phyloP scores from a whole-genome alignment of 2,329 filamentous ascomycete species.

The Dactylellina cionopaga region DNA sequence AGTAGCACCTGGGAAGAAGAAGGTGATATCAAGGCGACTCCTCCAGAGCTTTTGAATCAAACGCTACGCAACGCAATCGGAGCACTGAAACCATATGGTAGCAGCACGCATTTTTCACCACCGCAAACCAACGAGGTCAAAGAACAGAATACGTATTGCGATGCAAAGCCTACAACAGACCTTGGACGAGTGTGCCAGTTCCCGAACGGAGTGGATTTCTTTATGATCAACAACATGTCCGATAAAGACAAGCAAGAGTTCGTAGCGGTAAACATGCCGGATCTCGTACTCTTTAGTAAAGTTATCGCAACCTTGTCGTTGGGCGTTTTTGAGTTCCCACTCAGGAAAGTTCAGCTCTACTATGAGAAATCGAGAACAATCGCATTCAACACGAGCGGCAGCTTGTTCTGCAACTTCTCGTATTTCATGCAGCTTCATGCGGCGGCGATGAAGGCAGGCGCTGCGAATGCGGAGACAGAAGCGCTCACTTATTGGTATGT shows the following conservation, averaged over 20 bases:
- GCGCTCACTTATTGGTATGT: conserved; percentile 91
- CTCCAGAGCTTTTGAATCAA: conserved; percentile 71
- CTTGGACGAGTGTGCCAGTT: conserved; percentile 28
- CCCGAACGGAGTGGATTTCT: conserved; percentile 44
- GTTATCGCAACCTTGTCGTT: conserved; percentile 74
- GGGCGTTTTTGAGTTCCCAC: conserved; percentile 75
- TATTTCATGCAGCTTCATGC: conserved; percentile 48
- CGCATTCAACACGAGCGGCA: conserved; percentile 88
- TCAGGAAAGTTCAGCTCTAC: conserved; percentile 81
- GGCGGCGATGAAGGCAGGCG: conserved; percentile 60
- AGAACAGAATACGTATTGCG: conserved; percentile 87
- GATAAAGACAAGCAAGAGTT: conserved; percentile 66
- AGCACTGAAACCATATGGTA: conserved; percentile 79
- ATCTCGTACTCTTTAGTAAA: conserved; percentile 75
- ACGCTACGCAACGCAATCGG: conserved; percentile 82
- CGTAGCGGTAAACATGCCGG: conserved; percentile 68
- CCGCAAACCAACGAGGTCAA: conserved; percentile 78
- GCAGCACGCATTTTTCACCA: conserved; percentile 75
- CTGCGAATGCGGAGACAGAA: conserved; percentile 66
- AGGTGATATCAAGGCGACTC: conserved; percentile 62
- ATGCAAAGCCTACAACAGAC: conserved; percentile 61
- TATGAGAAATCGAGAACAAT: conserved; percentile 85
- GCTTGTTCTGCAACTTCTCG: conserved; percentile 87
- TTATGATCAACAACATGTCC: conserved; percentile 32
- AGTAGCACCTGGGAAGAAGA: conserved; percentile 24